These are phyloP conservation scores for Lanzia echinophila DNA, from an alignment of 2,329 filamentous ascomycete species.

Conservation along the genomic window DNA sequence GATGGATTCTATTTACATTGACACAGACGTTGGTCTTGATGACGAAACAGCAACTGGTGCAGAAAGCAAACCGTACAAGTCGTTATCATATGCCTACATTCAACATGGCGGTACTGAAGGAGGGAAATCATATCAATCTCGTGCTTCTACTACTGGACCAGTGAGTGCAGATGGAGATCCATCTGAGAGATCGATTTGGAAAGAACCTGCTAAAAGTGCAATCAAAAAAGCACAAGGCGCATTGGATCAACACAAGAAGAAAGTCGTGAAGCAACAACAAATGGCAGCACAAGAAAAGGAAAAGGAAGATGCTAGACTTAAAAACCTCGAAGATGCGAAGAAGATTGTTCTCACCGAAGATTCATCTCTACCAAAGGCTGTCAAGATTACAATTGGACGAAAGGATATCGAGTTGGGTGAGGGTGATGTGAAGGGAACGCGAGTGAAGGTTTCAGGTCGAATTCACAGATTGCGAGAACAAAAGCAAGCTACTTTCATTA, in stretches of 20 bases:
- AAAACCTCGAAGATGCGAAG: conserved; percentile 72
- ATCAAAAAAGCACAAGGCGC: conserved; percentile 77
- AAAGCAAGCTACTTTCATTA: conserved; percentile 81
- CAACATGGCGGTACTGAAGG: conserved; percentile 52
- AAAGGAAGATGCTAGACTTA: conserved; percentile 62
- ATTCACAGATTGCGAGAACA: conserved; percentile 77
- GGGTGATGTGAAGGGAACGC: conserved; percentile 54
- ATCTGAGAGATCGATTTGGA: conserved; percentile 62
- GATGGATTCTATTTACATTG: conserved; percentile 59
- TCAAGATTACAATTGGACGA: conserved; percentile 69
- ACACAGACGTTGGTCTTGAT: conserved; percentile 73
- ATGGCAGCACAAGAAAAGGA: conserved; percentile 65
- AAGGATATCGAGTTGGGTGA: conserved; percentile 57
- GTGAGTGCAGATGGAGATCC: conserved; percentile 58
- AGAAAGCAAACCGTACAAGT: conserved; percentile 73
- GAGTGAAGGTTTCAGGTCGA: conserved; percentile 74
- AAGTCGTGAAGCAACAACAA: conserved; percentile 71
- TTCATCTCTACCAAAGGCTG: conserved; percentile 61
- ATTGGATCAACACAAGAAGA: conserved; percentile 74
- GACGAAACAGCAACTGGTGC: conserved; percentile 59
- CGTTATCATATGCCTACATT: conserved; percentile 69
- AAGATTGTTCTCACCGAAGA: conserved; percentile 68
- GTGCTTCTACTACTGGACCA: conserved; percentile 58
- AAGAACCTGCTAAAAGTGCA: conserved; percentile 74
- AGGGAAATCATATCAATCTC: conserved; percentile 54